Conservation (phyloP, 441 rosid species). For the Melastoma candidum region DNA sequence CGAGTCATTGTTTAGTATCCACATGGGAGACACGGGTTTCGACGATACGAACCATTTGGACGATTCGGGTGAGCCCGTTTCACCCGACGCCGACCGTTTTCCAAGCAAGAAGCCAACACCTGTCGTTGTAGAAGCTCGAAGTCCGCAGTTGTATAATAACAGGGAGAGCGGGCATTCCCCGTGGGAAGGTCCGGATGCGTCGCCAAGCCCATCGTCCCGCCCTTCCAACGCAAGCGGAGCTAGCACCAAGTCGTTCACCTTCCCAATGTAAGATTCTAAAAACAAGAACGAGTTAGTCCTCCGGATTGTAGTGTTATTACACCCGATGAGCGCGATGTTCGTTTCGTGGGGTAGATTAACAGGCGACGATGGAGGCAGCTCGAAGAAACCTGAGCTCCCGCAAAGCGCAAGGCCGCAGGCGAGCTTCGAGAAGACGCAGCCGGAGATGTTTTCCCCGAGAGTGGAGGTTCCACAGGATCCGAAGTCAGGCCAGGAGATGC, state of each 20-base stretch:
- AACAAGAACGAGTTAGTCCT: too few relatives aligned
- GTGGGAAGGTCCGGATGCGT: too few relatives aligned
- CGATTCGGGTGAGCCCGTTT: conserved; percentile 31
- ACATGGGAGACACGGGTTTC: conserved; percentile 14
- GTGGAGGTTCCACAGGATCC: not conserved
- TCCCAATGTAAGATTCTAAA: conserved; percentile 47
- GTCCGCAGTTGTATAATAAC: too few relatives aligned
- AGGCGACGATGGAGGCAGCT: not conserved
- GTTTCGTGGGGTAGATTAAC: not conserved
- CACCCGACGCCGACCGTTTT: conserved; percentile 1
- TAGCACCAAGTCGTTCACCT: conserved; percentile 59
- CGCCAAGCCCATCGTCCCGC: conserved; percentile 13
- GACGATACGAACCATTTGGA: conserved; percentile 20
- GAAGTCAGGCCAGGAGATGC: not conserved
- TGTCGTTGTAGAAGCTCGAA: too few relatives aligned
- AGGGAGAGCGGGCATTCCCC: too few relatives aligned
- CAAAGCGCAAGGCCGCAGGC: not conserved
- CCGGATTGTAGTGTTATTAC: too few relatives aligned
- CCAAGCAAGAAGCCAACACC: too few relatives aligned
- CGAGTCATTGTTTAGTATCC: too few relatives aligned
- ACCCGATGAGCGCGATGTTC: not conserved
- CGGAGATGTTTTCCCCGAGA: not conserved
- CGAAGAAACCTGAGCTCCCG: not conserved
- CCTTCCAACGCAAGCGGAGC: conserved; percentile 29
- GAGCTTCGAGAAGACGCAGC: not conserved